Base-by-base conservation (phyloP, 495 filamentous ascomycete species). In the Penicillium desertorum region DNA sequence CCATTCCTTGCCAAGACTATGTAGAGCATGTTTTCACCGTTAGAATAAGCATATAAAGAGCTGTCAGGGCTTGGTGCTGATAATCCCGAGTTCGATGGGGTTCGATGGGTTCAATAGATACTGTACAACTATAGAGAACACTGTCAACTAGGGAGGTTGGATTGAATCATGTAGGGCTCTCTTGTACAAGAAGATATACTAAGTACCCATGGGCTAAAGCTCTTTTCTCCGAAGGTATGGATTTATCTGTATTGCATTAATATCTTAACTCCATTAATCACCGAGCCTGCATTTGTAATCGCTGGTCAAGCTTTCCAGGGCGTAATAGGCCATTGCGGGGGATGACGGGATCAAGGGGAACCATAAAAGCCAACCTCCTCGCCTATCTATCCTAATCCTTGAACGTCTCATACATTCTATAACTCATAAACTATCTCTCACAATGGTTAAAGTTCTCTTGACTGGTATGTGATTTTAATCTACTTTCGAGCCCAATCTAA, bases 361-460 rank as follows among this genome's bases (percentile, higher is more conserved):
- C 44, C 54, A 67, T 58, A 64, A 67, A 65, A 54, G 54, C 53
- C 54, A 50, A 37, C 6, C 22, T 56, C 54, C 62, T 53, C 48
- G 16, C n/a, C 11, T 36, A 42, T 30, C 23, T 30, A 39, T 43
- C 22, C 39, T 16, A 43, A 17, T 27, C 27, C 37, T 17, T 30
- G 32, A 11, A 16, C 9, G 34, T 43, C 36, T 47, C 23, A 29
- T 32, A 53, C 47, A 58, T 23, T 23, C n/a, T 22, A 2, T 32
- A 32, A 17, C 9, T 39, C 30, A 25, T 23, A 12, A 30, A 27
- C 30, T 29, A 17, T 34, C 9, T 36, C 7, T 20, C 57, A 72
- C 12, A 49, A 78, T 78, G 75, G 65, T 66, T 6, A 78, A 74
- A 56, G 74, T 77, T 54, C 70, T 77, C 19, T 62, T 79, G 30